Evolutionary conservation across 129 eudicot species (phyloP).

Genomic region (Sambucus nigra): DNA sequence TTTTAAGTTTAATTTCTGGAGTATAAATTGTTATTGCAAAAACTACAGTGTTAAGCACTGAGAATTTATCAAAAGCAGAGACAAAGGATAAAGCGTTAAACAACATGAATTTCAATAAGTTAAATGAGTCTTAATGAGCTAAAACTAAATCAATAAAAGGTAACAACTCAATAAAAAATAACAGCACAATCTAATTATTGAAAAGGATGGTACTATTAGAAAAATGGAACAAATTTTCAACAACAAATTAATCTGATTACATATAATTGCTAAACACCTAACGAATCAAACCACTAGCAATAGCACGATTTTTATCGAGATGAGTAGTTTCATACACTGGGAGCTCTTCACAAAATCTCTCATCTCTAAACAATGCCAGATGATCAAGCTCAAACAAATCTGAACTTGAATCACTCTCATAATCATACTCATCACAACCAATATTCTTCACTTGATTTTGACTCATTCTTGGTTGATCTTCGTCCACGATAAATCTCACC

Average conservation of each 20-base stretch:
- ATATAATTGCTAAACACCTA: constrained; percentile 7
- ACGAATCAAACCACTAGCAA: constrained; percentile 47
- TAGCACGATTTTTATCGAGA: constrained; percentile 43
- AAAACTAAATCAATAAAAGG: no score
- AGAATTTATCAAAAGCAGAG: no score
- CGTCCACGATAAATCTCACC: constrained; percentile 56
- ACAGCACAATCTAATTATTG: background rate
- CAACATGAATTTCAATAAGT: no score
- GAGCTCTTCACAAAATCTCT: constrained; percentile 50
- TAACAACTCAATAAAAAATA: no score
- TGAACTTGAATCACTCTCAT: constrained; percentile 66
- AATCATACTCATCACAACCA: constrained; percentile 24
- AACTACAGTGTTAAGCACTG: no score
- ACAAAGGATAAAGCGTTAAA: no score
- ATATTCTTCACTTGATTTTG: constrained; percentile 13
- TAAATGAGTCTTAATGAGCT: no score
- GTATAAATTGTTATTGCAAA: no score
- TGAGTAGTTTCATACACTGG: constrained; percentile 74
- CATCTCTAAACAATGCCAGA: constrained; percentile 31
- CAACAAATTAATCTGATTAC: constrained; percentile 11
- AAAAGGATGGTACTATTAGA: background rate
- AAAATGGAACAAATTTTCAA: background rate
- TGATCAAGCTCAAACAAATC: constrained; percentile 79
- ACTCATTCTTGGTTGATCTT: constrained; percentile 21
- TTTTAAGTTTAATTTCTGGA: no score